A percentile compares a stretch with the other conserved stretches of the same genome.
phyloP scores from a whole-genome alignment of 208 protist genomes.

The Crithidia sp. region DNA sequence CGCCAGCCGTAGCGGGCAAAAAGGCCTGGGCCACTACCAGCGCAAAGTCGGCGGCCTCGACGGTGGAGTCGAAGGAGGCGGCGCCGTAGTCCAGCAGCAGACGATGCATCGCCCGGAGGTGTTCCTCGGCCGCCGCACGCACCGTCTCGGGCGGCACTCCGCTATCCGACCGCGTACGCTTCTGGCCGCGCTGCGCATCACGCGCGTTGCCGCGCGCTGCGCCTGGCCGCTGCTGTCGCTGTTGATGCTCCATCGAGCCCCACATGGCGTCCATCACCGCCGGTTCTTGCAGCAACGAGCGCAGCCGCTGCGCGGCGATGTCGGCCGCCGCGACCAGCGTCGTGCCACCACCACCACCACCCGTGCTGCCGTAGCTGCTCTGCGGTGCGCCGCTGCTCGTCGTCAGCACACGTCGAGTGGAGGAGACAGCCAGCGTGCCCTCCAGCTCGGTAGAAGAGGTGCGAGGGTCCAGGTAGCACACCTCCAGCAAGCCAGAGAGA shows the following conservation, averaged over 20 bases:
- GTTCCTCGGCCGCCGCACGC: conserved; percentile 2
- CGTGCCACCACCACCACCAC: background rate
- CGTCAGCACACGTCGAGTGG: conserved; percentile 55
- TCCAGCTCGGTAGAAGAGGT: conserved; percentile 70
- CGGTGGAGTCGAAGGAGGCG: conserved; percentile 56
- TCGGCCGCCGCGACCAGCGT: conserved; percentile 21
- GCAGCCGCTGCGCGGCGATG: conserved; percentile 29
- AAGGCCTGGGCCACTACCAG: conserved; percentile 58
- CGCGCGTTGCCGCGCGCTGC: background rate
- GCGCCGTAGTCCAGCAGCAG: conserved; percentile 46
- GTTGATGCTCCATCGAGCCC: conserved; percentile 11
- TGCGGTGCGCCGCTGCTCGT: conserved; percentile 2
- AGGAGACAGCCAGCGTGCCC: conserved; percentile 59
- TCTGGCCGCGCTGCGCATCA: conserved; percentile 1
- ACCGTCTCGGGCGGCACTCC: background rate
- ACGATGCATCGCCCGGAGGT: conserved; percentile 25
- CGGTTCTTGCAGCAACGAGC: conserved; percentile 14
- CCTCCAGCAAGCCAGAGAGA: conserved; percentile 48
- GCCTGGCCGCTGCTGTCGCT: background rate
- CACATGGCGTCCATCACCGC: conserved; percentile 35
- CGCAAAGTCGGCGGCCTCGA: conserved; percentile 63
- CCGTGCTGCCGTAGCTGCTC: background rate
- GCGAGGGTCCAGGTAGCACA: conserved; percentile 51
- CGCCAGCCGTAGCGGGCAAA: conserved; percentile 36
- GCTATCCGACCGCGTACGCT: background rate